phyloP scores from a whole-genome alignment of 176 grass and related monocot species.

The Carex littledalei region DNA sequence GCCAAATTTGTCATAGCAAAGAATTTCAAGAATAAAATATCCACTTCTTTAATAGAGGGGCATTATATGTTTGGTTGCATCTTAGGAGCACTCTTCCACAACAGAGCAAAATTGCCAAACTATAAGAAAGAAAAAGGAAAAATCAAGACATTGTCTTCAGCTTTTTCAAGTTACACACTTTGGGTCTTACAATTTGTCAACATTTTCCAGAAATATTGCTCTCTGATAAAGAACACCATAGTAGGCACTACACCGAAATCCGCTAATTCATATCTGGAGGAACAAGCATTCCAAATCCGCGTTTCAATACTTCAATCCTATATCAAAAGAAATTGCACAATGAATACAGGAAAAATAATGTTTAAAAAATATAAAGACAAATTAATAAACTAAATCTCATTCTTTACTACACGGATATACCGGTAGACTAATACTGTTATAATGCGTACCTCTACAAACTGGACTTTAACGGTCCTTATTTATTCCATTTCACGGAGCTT shows the following conservation, averaged over 20 bases:
- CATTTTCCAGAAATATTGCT: neutral
- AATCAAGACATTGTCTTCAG: neutral
- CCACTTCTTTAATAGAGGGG: neutral
- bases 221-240: neutral
- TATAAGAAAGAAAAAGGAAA: neutral
- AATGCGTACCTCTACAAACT: neutral
- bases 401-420: neutral
- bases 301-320: slow-evolving; percentile 91
- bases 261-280: slow-evolving; percentile 61
- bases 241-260: neutral
- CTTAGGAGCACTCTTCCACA: neutral
- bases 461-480: neutral
- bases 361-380: neutral
- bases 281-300: slow-evolving; percentile 85
- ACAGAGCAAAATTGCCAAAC: neutral
- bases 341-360: neutral
- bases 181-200: neutral
- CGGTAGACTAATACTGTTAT: neutral
- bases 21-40: neutral
- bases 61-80: neutral
- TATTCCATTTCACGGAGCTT: neutral
- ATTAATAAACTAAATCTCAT: neutral
- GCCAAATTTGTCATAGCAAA: neutral
- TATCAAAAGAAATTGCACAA: slow-evolving; percentile 20
- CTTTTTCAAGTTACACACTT: neutral